Conservation (phyloP, 768 basidiomycete species). For the Clitopilus passeckerianus region DNA sequence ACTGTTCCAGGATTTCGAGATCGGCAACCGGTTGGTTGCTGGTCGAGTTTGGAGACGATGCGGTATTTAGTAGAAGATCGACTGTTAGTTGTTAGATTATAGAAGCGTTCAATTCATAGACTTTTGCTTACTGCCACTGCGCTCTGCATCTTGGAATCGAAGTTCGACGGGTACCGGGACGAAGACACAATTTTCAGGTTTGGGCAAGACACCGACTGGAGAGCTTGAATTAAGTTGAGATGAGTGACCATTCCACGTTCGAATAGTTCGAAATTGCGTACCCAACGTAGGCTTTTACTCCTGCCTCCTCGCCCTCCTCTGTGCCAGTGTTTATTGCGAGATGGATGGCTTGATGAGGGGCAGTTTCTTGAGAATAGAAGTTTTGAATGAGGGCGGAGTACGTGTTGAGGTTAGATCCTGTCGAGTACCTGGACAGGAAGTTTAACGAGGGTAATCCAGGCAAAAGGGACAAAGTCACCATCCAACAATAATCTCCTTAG, state of each 20-base stretch:
- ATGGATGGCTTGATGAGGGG: constrained; percentile 86
- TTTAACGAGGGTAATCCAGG: background rate
- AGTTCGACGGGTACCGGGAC: constrained; percentile 87
- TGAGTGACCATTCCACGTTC: constrained; percentile 2
- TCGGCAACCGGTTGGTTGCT: constrained; percentile 56
- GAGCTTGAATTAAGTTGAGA: constrained; percentile 43
- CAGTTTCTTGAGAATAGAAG: constrained; percentile 92
- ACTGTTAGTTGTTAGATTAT: constrained; percentile 40
- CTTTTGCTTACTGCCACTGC: constrained; percentile 68
- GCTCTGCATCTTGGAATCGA: constrained; percentile 77
- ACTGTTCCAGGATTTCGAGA: constrained; percentile 71
- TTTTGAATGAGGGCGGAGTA: constrained; percentile 97
- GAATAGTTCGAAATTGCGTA: constrained; percentile 24
- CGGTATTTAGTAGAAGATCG: constrained; percentile 61
- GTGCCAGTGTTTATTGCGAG: constrained; percentile 86
- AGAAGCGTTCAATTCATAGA: background rate
- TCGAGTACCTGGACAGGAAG: constrained; percentile 70
- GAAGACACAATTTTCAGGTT: constrained; percentile 94
- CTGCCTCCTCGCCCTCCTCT: constrained; percentile 55
- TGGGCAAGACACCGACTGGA: constrained; percentile 83
- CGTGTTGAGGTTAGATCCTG: constrained; percentile 85
- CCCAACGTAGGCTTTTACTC: constrained; percentile 88
- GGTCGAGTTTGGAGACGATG: constrained; percentile 38
- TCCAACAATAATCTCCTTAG: constrained; percentile 89
- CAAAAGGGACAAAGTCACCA: constrained; percentile 54